Evolutionary conservation across 257 asterid species (phyloP).

Genomic region (Ilex aquifolium): DNA sequence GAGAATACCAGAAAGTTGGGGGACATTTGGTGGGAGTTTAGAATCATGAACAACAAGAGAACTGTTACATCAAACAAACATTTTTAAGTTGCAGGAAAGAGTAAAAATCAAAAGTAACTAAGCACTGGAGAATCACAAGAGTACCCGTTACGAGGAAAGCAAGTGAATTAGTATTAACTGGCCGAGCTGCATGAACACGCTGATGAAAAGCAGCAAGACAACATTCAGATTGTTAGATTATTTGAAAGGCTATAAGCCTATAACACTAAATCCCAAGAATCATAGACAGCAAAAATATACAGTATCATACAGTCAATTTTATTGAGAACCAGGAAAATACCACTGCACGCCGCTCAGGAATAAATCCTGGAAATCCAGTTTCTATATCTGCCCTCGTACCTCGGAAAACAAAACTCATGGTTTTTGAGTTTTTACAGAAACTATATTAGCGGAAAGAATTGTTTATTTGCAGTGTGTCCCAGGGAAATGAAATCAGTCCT

Average conservation of each 20-base stretch:
- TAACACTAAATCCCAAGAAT: background rate
- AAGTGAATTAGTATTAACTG: conserved; percentile 85
- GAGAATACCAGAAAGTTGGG: conserved; percentile 80
- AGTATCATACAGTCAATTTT: background rate
- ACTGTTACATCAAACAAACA: conserved; percentile 48
- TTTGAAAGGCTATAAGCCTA: background rate
- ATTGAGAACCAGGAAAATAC: conserved; percentile 33
- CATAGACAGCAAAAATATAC: background rate
- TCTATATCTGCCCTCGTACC: conserved; percentile 91
- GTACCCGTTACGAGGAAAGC: conserved; percentile 96
- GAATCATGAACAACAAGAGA: conserved; percentile 93
- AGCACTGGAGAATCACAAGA: conserved; percentile 6
- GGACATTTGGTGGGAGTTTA: conserved; percentile 97
- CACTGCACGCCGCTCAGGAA: conserved; percentile 88
- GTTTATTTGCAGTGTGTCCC: conserved; percentile 10
- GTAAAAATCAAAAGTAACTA: background rate
- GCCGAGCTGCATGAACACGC: conserved; percentile 92
- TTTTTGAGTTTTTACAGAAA: conserved; percentile 8
- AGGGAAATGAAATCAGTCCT: background rate
- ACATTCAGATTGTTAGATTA: too few species aligned
- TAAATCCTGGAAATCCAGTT: conserved; percentile 81
- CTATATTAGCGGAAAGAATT: conserved; percentile 13
- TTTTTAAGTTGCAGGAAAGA: conserved; percentile 14
- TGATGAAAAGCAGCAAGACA: conserved; percentile 15
- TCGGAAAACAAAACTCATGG: conserved; percentile 97